A percentile compares a stretch with the other conserved stretches of the same genome.
These are phyloP conservation scores for Malassezia sympodialis DNA, from an alignment of 1,284 basidiomycete species.

Conservation along the genomic window DNA sequence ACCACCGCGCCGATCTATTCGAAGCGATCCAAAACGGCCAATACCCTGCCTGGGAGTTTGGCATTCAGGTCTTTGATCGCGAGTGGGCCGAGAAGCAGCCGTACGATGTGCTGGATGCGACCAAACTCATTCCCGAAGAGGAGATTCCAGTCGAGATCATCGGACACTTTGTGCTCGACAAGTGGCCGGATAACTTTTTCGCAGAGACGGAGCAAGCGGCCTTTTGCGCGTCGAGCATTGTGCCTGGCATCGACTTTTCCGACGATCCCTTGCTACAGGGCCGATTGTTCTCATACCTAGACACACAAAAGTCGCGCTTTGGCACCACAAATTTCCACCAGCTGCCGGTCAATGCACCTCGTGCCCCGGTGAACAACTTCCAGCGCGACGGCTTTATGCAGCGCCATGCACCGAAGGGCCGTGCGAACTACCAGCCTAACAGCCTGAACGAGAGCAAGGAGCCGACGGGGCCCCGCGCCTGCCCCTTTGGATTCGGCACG, in stretches of 20 bases:
- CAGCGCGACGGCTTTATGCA: conserved; percentile 52
- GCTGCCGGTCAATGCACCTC: conserved; percentile 74
- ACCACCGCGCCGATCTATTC: conserved; percentile 46
- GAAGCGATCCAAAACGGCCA: conserved; percentile 35
- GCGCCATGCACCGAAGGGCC: conserved; percentile 15
- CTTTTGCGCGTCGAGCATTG: conserved; percentile 72
- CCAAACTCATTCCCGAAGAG: conserved; percentile 51
- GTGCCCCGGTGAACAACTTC: conserved; percentile 67
- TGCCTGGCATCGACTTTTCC: conserved; percentile 79
- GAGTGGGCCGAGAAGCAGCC: conserved; percentile 5
- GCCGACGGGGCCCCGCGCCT: conserved; percentile 5
- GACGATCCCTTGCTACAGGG: conserved; percentile 83
- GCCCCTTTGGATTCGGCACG: background rate
- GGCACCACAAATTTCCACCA: conserved; percentile 71
- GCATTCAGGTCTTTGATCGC: conserved; percentile 7
- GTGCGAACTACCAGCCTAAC: conserved; percentile 15
- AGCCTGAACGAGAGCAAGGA: conserved; percentile 9
- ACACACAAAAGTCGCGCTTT: conserved; percentile 53
- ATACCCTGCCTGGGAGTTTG: conserved; percentile 41
- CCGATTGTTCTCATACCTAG: conserved; percentile 75
- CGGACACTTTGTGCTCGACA: conserved; percentile 74
- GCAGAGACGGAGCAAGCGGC: conserved; percentile 55
- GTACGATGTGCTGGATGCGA: conserved; percentile 71
- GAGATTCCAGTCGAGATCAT: conserved; percentile 74
- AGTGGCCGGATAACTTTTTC: conserved; percentile 63